phyloP scores from a whole-genome alignment of 2,329 filamentous ascomycete species.

The Trichoderma atrobrunneum region DNA sequence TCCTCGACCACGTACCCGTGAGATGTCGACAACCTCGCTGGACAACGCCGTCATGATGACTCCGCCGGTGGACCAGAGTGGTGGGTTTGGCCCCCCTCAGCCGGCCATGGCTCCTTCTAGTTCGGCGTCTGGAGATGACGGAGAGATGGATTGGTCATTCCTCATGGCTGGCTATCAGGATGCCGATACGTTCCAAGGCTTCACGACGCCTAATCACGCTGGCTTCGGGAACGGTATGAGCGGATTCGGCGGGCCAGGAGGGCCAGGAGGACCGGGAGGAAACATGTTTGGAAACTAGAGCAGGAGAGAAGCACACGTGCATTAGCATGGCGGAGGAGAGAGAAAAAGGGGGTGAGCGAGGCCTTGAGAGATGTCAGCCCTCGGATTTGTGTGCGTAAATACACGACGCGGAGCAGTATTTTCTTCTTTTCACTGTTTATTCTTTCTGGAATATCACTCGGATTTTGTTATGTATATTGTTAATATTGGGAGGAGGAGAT shows the following conservation, averaged over 20 bases:
- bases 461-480: not conserved
- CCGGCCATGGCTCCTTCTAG: constrained; percentile 22
- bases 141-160: constrained; percentile 49
- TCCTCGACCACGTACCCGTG: constrained; percentile 23
- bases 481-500: not conserved
- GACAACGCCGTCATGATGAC: constrained; percentile 34
- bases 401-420: not conserved
- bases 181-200: constrained; percentile 31
- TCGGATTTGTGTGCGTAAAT: not conserved
- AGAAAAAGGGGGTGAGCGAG: not conserved
- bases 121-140: constrained; percentile 28
- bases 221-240: constrained; percentile 24
- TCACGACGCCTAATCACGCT: constrained; percentile 27
- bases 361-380: not conserved
- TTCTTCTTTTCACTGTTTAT: not conserved
- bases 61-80: constrained; percentile 28
- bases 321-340: not conserved
- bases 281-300: constrained; percentile 30
- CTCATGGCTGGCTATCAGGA: constrained; percentile 45
- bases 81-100: constrained; percentile 16
- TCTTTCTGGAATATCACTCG: not conserved
- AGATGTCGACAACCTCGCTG: constrained; percentile 14
- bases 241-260: constrained; percentile 23
- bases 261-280: constrained; percentile 22
- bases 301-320: not conserved